These are phyloP conservation scores for Coccomyxa sp. DNA, from an alignment of 139 green algal genomes.

Conservation along the genomic window DNA sequence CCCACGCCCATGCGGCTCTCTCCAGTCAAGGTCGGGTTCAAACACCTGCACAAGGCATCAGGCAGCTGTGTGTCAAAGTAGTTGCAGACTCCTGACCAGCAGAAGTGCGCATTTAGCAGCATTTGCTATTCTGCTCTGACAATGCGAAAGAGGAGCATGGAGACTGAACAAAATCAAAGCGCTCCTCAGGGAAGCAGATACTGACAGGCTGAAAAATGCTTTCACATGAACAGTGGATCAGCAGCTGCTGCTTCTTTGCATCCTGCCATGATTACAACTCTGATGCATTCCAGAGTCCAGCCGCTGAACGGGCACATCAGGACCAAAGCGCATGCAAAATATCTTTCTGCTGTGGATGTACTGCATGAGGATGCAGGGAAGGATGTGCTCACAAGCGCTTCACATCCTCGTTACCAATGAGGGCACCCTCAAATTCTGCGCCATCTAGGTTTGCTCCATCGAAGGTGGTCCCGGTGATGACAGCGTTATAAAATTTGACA, in stretches of 20 bases:
- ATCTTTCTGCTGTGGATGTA: background rate
- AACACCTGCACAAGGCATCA: conserved; percentile 34
- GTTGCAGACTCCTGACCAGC: background rate
- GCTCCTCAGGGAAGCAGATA: background rate
- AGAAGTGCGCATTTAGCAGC: background rate
- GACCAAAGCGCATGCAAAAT: background rate
- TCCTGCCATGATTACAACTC: background rate
- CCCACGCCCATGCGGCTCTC: conserved; percentile 63
- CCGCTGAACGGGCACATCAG: background rate
- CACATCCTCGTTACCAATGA: conserved; percentile 78
- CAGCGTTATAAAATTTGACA: conserved; percentile 65
- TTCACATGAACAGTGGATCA: background rate
- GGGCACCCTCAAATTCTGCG: conserved; percentile 85
- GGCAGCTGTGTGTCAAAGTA: background rate
- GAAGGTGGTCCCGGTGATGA: conserved; percentile 64
- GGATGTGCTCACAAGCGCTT: conserved; percentile 29
- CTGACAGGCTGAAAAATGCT: background rate
- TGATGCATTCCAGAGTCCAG: background rate
- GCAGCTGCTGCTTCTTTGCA: background rate
- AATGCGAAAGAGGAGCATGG: background rate
- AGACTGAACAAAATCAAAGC: background rate
- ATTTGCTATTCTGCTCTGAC: background rate
- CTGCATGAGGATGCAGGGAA: background rate
- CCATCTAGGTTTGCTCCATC: conserved; percentile 72
- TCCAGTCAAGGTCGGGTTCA: conserved; percentile 74